A percentile compares a stretch with the other conserved stretches of the same genome.
phyloP scores from a whole-genome alignment of 768 basidiomycete genomes.

The Suillus variegatus region DNA sequence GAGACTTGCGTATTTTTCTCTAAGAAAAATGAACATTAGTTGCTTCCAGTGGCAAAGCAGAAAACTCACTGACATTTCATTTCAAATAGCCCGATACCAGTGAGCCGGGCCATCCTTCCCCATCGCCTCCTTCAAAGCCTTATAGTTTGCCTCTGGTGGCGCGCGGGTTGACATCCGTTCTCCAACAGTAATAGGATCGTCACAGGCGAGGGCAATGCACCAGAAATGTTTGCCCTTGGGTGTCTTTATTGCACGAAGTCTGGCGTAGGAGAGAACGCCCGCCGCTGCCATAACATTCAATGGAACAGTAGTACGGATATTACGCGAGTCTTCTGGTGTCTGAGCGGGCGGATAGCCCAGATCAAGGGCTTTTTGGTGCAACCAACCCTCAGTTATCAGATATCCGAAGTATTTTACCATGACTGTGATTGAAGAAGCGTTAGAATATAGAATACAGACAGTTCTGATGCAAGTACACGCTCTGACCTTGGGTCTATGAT shows the following conservation, averaged over 20 bases:
- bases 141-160: background rate
- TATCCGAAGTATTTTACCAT: background rate
- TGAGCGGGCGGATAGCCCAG: background rate
- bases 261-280: background rate
- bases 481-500: background rate
- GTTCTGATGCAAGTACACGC: background rate
- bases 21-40: background rate
- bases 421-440: background rate
- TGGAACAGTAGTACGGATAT: background rate
- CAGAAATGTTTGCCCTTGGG: background rate
- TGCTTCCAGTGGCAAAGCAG: background rate
- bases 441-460: background rate
- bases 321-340: background rate
- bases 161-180: background rate
- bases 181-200: background rate
- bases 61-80: background rate
- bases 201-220: background rate
- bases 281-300: background rate
- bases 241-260: background rate
- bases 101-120: background rate
- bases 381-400: background rate
- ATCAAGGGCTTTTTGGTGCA: background rate
- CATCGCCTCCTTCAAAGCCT: background rate
- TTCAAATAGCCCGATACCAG: background rate
- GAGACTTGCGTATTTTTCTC: background rate